Base-by-base conservation (phyloP, 176 grass and related monocot species). In the Panicum miliaceum region DNA sequence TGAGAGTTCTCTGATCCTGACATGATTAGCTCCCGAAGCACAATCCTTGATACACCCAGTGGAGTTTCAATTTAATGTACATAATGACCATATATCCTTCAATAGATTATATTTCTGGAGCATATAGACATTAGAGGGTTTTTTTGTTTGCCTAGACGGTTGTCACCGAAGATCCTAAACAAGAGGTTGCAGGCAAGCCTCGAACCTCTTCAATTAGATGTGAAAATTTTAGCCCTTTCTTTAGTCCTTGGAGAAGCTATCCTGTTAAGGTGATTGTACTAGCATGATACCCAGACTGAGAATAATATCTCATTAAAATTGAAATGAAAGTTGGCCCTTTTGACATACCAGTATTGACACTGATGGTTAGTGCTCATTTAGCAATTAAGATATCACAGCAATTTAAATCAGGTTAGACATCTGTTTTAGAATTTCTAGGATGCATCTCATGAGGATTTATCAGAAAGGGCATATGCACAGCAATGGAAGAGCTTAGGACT, bases 1-100 rank as follows among this genome's bases (percentile, higher is more conserved):
- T 96, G 62, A 94, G 91, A 69, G 91, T 99, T 38, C 69, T 99
- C 46, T 96, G 83, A 93, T 52, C 26, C 80, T 78, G 66, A 65
- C 68, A 40, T 59, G 29, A 14, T 77, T 61, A 61, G 43, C 74
- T 84, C 79, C 47, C 16, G 41, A 68, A 63, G 59, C 51, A 56
- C 69, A 76, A 22, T 29, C 35, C 12, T 13, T 18, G 52, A 79
- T 35, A 61, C 62, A 32, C 22, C 32, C 15, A 46, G 53, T 29
- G 14, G 69, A 76, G 35, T 76, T 57, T 43, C 27, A 81, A 46
- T 62, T 76, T 80, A 52, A 51, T 91, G 89, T 87, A 87, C 52
- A 91, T 87, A 84, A 62, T 75, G 29, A 74, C 43, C 67, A 86
- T 84, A 87, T 73, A 87, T 80, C 76, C 43, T 84, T 70, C 52